These are phyloP conservation scores for Mercurialis annua DNA, from an alignment of 345 rosid species.

Conservation along the genomic window DNA sequence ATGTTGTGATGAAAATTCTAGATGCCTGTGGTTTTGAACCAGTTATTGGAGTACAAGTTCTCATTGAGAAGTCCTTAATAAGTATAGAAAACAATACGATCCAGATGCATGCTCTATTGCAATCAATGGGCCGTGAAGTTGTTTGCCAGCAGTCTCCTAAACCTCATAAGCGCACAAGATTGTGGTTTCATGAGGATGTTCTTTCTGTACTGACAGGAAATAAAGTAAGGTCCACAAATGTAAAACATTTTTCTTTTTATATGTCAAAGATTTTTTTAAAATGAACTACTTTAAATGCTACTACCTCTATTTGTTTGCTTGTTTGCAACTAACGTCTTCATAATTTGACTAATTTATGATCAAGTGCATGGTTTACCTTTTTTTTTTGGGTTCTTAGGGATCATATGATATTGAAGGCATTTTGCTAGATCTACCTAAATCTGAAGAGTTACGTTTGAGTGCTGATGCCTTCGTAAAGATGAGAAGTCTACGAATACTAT, in stretches of 20 bases:
- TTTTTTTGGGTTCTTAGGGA: slow-evolving; percentile 5
- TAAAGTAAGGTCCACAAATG: slow-evolving; percentile 1
- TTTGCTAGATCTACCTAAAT: slow-evolving; percentile 15
- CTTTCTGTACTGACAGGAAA: slow-evolving; percentile 4
- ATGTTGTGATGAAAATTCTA: slow-evolving; percentile 5
- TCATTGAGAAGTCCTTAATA: slow-evolving; percentile 24
- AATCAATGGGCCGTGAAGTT: slow-evolving; percentile 15
- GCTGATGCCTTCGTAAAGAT: slow-evolving; percentile 14
- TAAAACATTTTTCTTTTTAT: background rate
- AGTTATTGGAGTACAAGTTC: slow-evolving; percentile 15
- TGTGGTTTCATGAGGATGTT: slow-evolving; percentile 24
- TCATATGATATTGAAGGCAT: slow-evolving; percentile 14
- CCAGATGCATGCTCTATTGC: slow-evolving; percentile 22
- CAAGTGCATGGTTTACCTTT: background rate
- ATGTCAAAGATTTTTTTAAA: background rate
- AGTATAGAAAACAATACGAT: slow-evolving; percentile 8
- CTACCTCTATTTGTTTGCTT: background rate
- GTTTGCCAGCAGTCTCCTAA: slow-evolving; percentile 14
- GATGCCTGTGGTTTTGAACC: slow-evolving; percentile 14
- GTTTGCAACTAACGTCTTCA: background rate
- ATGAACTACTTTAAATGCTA: background rate
- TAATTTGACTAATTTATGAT: background rate
- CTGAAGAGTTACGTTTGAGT: slow-evolving; percentile 11
- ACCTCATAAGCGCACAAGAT: slow-evolving; percentile 19
- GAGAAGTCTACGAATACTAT: slow-evolving; percentile 15